Base-by-base conservation (phyloP, 768 basidiomycete genomes). In the Mycena alexandri region DNA sequence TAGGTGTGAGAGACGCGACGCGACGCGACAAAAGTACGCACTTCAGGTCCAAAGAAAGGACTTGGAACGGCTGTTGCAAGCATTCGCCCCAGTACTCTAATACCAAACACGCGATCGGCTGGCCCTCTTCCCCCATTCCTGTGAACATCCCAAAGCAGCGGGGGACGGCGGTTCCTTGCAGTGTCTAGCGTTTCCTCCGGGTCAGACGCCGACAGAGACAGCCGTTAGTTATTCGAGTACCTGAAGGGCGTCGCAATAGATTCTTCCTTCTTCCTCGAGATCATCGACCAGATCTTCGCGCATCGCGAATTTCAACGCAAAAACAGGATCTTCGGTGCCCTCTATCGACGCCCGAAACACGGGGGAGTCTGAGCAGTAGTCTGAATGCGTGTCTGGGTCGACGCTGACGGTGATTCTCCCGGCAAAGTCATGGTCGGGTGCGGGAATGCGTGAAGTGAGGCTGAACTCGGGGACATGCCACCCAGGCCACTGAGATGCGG, bases 51-150 rank as follows among this genome's bases (percentile, higher is more conserved):
- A 78, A 56, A n/a, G 76, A 64, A 29, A 81, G 76, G 25, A 61
- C 60, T 3, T 57, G 60, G 60, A 82, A 82, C 2, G 77, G 77
- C 22, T 73, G 72, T 36, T 66, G 61, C n/a, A 81, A 62, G 50
- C 75, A 76, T 53, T 81, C 78, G 44, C 81, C 81, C 74, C 79
- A 82, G 44, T 73, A 74, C 57, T 82, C 80, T 14, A 83, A 67
- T 33, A 80, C 72, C 14, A 83, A 70, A 71, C 81, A 83, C 6
- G 76, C 80, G 42, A 82, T 75, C n/a, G 66, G 69, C 64, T 76
- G 75, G 14, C 76, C 80, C 19, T 78, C 76, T 16, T 78, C 77
- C 13, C 73, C 61, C 17, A 69, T 55, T n/a, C 80, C 80, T 11
- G 70, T 69, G 55, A 76, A 83, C 24, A 82, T 63, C 11, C 82